These are phyloP conservation scores for Kickxella alabastrina DNA, from an alignment of 192 early-diverging fungal species.

Conservation along the genomic window DNA sequence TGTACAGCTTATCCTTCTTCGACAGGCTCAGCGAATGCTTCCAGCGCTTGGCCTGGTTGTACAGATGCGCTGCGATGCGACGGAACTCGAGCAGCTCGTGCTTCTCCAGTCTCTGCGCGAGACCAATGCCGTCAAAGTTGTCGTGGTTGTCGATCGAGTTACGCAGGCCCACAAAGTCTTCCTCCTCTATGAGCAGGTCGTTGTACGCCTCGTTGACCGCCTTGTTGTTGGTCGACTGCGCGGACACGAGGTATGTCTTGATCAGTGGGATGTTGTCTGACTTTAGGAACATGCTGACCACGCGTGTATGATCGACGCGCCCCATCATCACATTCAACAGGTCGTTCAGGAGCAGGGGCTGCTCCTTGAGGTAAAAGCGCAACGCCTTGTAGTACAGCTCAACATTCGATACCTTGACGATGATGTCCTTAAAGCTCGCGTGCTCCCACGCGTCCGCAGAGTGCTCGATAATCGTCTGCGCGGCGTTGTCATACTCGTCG, in stretches of 20 bases:
- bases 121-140: constrained; percentile 90
- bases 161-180: constrained; percentile 89
- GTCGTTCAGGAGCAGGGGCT: constrained; percentile 92
- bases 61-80: constrained; percentile 93
- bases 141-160: constrained; percentile 92
- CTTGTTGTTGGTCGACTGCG: constrained; percentile 91
- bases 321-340: constrained; percentile 83
- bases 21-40: constrained; percentile 89
- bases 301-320: constrained; percentile 93
- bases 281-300: constrained; percentile 96
- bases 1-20: constrained; percentile 95
- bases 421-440: constrained; percentile 90
- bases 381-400: constrained; percentile 99
- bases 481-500: constrained; percentile 98
- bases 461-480: constrained; percentile 92
- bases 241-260: constrained; percentile 92
- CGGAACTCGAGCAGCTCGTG: constrained; percentile 97
- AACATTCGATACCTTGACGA: constrained; percentile 95
- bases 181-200: constrained; percentile 96
- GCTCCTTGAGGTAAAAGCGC: constrained; percentile 93
- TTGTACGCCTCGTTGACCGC: constrained; percentile 95
- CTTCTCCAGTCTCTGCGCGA: constrained; percentile 90
- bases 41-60: constrained; percentile 97
- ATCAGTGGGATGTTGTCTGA: constrained; percentile 96
- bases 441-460: constrained; percentile 97